Evolutionary conservation across 768 basidiomycete genomes (phyloP), one percentile per base, ranked within the genome.

Genomic region (Lepiota venenata): DNA sequence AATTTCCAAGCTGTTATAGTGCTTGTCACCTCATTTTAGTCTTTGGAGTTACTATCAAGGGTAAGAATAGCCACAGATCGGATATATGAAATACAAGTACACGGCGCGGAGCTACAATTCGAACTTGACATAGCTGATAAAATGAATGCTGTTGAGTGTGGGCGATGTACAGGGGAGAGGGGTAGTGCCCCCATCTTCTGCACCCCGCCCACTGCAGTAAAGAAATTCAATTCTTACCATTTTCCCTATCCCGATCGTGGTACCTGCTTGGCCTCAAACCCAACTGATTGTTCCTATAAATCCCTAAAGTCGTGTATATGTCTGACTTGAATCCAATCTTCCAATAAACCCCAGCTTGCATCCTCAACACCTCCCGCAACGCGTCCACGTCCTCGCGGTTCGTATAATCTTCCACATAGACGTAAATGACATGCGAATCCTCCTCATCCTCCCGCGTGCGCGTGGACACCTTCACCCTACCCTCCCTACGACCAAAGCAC

Each of bases 301-400:
- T 73, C 5, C 67, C 70, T 29, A 73, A 59, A 58, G 71, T 60
- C 4, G 72, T 72, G 58, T 74, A 74, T 22, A 69, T 68, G 35
- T 74, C 73, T 18, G 71, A 64, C 58, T 75, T 75, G 66, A 73
- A 74, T 3, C 70, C 69, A 48, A 73, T 71, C 56, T 65, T 71
- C 65, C 32, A 51, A 16, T 43, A 42, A 12, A 61, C 60, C 3
- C 74, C 73, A 25, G 65, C 58, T 27, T 42, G 41, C 9, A 41
- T 55, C 44, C 64, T 68, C 55, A 74, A 56, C n/a, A 61, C 68
- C 38, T 69, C 63, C 58, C 74, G 62, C 45, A 76, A 50, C 44
- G 55, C 56, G 9, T 53, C 57, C 2, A 74, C 70, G 43, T 72
- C 69, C 7, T 56, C 60, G 18, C 39, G 38, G 47, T 64, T 56